Conservation (phyloP, 2,329 filamentous ascomycete genomes). For the Nothophoma quercina region DNA sequence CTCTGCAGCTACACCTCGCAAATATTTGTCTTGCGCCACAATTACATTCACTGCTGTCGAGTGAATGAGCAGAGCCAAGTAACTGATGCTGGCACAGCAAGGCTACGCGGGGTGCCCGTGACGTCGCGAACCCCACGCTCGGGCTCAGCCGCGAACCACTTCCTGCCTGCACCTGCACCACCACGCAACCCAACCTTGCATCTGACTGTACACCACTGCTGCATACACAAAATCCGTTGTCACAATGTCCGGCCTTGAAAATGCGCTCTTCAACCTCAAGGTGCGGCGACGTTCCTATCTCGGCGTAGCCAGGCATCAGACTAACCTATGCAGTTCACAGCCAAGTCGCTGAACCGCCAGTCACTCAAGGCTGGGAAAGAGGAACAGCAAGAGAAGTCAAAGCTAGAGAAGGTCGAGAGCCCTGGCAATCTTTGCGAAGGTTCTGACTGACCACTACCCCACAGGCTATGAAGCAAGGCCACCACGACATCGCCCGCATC, state of each 20-base stretch:
- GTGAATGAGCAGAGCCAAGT: neutral
- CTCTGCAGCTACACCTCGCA: neutral
- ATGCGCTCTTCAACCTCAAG: slow-evolving; percentile 69
- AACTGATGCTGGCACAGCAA: neutral
- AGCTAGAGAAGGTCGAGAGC: slow-evolving; percentile 63
- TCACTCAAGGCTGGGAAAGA: slow-evolving; percentile 68
- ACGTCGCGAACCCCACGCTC: slow-evolving; percentile 37
- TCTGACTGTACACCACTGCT: slow-evolving; percentile 19
- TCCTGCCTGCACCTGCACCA: slow-evolving; percentile 23
- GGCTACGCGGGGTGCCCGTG: slow-evolving; percentile 22
- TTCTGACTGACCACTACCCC: neutral
- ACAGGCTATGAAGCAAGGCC: slow-evolving; percentile 66
- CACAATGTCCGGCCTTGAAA: slow-evolving; percentile 67
- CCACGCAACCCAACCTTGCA: slow-evolving; percentile 15
- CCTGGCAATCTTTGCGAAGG: neutral
- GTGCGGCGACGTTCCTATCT: slow-evolving; percentile 44
- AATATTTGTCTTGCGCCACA: neutral
- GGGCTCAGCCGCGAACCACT: slow-evolving; percentile 38
- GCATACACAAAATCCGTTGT: neutral
- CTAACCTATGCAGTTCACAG: slow-evolving; percentile 61
- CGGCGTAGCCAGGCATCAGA: slow-evolving; percentile 8
- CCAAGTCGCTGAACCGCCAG: slow-evolving; percentile 69
- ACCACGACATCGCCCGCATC: slow-evolving; percentile 68
- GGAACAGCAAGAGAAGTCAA: slow-evolving; percentile 67
- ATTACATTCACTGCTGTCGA: neutral